Conservation (phyloP, 441 rosid genomes). For the Mallotus japonicus region DNA sequence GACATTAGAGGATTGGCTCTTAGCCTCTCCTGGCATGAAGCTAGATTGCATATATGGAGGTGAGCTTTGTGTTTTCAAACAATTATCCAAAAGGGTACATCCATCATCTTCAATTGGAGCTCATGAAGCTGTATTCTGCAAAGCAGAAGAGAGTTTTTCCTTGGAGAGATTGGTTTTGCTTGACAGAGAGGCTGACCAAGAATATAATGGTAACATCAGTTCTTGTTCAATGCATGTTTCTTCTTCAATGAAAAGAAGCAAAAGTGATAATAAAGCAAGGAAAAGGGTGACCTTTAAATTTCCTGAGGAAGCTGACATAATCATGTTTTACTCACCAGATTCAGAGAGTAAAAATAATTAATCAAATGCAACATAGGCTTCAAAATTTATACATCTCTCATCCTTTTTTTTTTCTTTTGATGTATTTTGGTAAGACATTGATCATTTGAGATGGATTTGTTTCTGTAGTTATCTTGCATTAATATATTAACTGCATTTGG, state of each 20-base stretch:
- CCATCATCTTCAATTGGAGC: constrained; percentile 11
- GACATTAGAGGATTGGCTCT: constrained; percentile 38
- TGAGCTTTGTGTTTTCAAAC: constrained; percentile 25
- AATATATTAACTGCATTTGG: too few relatives aligned
- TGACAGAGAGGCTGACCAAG: constrained; percentile 4
- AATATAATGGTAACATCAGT: background rate
- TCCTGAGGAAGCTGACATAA: constrained; percentile 35
- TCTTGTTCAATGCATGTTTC: constrained; percentile 13
- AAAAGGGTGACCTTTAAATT: constrained; percentile 42
- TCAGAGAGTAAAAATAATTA: background rate
- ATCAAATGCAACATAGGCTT: too few relatives aligned
- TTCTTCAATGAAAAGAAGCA: constrained; percentile 22
- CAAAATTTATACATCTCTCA: background rate
- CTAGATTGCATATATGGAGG: constrained; percentile 20
- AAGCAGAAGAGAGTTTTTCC: constrained; percentile 16
- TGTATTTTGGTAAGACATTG: too few relatives aligned
- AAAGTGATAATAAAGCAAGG: constrained; percentile 14
- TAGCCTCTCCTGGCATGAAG: constrained; percentile 22
- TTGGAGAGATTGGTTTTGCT: constrained; percentile 6
- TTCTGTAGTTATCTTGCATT: too few relatives aligned
- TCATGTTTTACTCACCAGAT: constrained; percentile 27
- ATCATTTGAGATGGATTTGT: too few relatives aligned
- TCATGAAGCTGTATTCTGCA: background rate
- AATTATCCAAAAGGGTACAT: constrained; percentile 25
- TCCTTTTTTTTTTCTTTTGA: background rate